These are phyloP conservation scores for Tuber brumale DNA, from an alignment of 495 filamentous ascomycete genomes.

Conservation along the genomic window DNA sequence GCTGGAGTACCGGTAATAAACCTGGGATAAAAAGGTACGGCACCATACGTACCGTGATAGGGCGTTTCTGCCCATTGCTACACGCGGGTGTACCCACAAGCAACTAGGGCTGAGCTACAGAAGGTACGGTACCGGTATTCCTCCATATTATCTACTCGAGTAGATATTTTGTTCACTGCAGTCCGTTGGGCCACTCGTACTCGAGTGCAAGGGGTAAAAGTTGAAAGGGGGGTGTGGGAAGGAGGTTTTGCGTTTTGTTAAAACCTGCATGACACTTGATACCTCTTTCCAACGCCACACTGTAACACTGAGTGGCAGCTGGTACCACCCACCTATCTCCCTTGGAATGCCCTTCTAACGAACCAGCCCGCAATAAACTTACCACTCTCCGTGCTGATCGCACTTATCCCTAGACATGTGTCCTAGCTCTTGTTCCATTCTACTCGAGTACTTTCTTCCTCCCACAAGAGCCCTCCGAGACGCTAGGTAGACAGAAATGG, in stretches of 20 bases:
- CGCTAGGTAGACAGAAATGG: neutral
- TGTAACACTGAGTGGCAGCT: neutral
- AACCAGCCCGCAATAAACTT: neutral
- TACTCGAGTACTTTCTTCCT: neutral
- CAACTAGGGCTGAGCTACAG: neutral
- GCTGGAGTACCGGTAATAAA: neutral
- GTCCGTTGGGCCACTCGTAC: neutral
- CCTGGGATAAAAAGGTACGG: neutral
- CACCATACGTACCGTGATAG: too few species aligned
- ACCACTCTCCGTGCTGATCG: neutral
- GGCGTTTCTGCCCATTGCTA: neutral
- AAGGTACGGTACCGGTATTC: too few species aligned
- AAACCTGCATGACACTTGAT: neutral
- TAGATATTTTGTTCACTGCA: neutral
- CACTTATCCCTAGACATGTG: neutral
- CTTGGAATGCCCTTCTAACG: neutral
- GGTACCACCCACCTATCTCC: neutral
- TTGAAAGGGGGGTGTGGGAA: neutral
- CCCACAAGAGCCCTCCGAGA: neutral
- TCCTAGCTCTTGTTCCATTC: neutral
- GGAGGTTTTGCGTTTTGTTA: neutral
- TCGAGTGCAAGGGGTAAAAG: neutral
- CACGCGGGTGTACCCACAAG: neutral
- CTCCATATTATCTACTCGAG: too few species aligned
- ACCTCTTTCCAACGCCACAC: neutral